Evolutionary conservation across 495 filamentous ascomycete genomes (phyloP), one percentile per base, ranked within the genome.

Genomic region (Aspergillus baeticus): DNA sequence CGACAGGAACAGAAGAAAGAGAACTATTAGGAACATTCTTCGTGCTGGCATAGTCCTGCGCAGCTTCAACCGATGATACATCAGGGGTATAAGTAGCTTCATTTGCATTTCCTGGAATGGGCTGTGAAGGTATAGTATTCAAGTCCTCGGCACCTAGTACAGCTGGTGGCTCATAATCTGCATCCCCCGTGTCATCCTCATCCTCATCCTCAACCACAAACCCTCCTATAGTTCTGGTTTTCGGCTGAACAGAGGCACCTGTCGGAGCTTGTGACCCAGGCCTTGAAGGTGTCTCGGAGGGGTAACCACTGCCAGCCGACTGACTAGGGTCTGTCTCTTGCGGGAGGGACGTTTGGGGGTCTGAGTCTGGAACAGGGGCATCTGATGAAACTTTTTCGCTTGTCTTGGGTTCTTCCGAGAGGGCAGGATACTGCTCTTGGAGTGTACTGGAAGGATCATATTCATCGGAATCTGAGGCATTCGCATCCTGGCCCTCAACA

Each of bases 151-250:
- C 69, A 63, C 67, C 75, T 67, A 77, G 67, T 67, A 73, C 75
- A 67, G 74, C 77, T 52, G 81, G 77, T 31, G 78, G 75, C 61
- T 83, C 82, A 69, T 84, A 79, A 64, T 78, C 77, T 59, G 76
- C 78, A 64, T 83, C 81, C 55, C 77, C 77, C 55, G 61, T 49
- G 51, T 74, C 72, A 51, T 75, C 70, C 62, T 77, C 67, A 63
- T 85, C 85, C 42, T 84, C 85, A 65, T 90, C 87, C 73, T 89
- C 88, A 61, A 87, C 84, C 67, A 91, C 78, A 79, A 93, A 92
- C 58, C 90, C 90, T 62, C 87, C 89, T 59, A 85, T 85, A 36
- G 83, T 90, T 69, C 84, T 85, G 52, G 86, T 80, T 74, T 86
- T 87, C 63, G 63, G 71, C 67, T 71, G 72, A 50, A 58, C 62